Conservation (phyloP, 306 rosid genomes). For the Dalbergia cochinchinensis region DNA sequence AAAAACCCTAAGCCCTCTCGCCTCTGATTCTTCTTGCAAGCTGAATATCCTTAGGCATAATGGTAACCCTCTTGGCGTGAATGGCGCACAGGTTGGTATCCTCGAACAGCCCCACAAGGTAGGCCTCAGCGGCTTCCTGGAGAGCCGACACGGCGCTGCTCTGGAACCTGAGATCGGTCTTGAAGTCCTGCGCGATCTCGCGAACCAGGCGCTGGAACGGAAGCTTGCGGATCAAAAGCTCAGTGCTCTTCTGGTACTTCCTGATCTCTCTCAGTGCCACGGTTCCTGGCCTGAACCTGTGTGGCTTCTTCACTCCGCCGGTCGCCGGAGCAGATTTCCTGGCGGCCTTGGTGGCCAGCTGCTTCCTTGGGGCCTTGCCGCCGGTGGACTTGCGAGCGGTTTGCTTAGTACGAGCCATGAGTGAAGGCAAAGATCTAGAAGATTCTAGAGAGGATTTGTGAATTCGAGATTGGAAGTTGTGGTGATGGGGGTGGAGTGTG, state of each 20-base stretch:
- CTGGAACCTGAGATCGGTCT: slow-evolving; percentile 55
- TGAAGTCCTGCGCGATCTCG: slow-evolving; percentile 58
- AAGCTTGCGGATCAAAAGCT: slow-evolving; percentile 49
- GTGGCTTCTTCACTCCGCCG: slow-evolving; percentile 60
- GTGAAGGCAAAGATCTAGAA: not conserved
- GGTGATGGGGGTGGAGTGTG: too few species aligned
- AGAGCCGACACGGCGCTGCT: slow-evolving; percentile 55
- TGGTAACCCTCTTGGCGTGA: slow-evolving; percentile 55
- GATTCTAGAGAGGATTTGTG: not conserved
- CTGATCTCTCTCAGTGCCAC: slow-evolving; percentile 59
- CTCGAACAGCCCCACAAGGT: slow-evolving; percentile 51
- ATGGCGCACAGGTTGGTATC: slow-evolving; percentile 53
- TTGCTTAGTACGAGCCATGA: slow-evolving; percentile 56
- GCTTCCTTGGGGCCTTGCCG: slow-evolving; percentile 58
- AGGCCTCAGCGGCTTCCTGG: slow-evolving; percentile 52
- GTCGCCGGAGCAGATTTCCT: slow-evolving; percentile 56
- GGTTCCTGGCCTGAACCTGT: slow-evolving; percentile 53
- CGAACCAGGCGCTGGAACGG: slow-evolving; percentile 60
- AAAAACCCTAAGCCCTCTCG: slow-evolving; percentile 48
- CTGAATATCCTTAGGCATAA: slow-evolving; percentile 60
- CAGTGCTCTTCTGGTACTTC: slow-evolving; percentile 56
- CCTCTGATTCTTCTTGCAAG: slow-evolving; percentile 57
- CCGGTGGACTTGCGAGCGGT: slow-evolving; percentile 57
- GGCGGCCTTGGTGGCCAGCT: slow-evolving; percentile 53
- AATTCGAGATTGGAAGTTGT: too few species aligned